Base-by-base conservation (phyloP, 768 basidiomycete species). In the Trametes gibbosa region DNA sequence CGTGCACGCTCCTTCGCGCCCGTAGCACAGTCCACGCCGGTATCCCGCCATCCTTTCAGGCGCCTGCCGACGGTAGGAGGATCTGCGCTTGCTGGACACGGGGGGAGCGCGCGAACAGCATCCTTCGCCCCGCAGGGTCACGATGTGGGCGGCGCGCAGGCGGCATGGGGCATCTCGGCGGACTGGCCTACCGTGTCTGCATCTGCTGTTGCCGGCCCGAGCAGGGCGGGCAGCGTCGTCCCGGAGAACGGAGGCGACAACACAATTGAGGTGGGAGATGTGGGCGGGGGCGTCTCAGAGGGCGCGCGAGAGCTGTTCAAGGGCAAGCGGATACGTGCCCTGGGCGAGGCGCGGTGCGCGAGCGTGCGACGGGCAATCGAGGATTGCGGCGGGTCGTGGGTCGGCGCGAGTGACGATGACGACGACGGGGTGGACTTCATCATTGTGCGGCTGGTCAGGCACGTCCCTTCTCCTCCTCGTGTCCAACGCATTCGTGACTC, bases 401-500 rank as follows among this genome's bases (percentile, higher is more conserved):
- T 79, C 41, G 75, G 25, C 35, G 64, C 69, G n/a, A 67, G 68
- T 25, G 42, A 45, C 25, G 46, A 48, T 8, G 74, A 74, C 14
- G 82, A 80, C n/a, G 68, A 80, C 9, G 76, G 77, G 17, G 81
- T 81, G 0, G 83, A 85, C 70, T 89, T 82, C 61, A 77, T 90
- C 53, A 71, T 92, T 55, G 88, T 92, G 14, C 76, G 91, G 58
- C 73, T 93, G 13, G 83, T 87, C 62, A 90, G 89, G 91, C 91
- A 55, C 10, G 75, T 53, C 16, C 16, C 7, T 5, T 21, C 14
- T 53, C 41, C 40, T 10, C 34, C 9, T 10, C n/a, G 2, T 41
- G 14, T 3, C 40, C n/a, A n/a, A n/a, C n/a, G 21, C 21, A 7
- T 9, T 24, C 19, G 14, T 32, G n/a, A n/a, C n/a, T n/a, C n/a